Base-by-base conservation (phyloP, 2,329 filamentous ascomycete species). In the Scleromitrula shiraiana region DNA sequence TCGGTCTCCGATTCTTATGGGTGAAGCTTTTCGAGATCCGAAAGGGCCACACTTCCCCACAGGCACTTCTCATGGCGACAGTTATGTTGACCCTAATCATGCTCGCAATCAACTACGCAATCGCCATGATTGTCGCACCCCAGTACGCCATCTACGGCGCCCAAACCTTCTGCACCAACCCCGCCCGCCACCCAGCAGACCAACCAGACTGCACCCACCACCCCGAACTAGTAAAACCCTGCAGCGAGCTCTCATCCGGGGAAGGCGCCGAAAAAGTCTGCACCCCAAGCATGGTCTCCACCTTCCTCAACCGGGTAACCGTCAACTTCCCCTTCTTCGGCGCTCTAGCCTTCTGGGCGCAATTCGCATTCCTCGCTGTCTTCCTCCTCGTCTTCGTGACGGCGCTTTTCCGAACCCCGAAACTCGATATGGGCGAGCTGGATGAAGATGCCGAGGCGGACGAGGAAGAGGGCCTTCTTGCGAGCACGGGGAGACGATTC, bases 1-100 rank as follows among this genome's bases (percentile, higher is more conserved):
- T 96, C 50, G 93, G 93, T 38, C 95, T 98, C 60, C 86, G 93
- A 56, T 95, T 98, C 74, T 77, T 98, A 44, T 98, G 93, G 93
- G 75, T 98, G 58, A 84, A 79, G 50, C 81, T 98, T 61, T 97
- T 97, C 76, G 82, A 85, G 65, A 91, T 98, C 60, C 81, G 88
- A 60, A 88, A 85, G 62, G 88, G 89, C 23, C 82, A 90, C 57
- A 97, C 91, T 1, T 84, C 87, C 0, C 93, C 93, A 0, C 93
- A 97, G 65, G 93, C 91, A 1, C 75, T 98, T 6, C 78, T 98
- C 46, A 81, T 96, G 63, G 86, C 88, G 2, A 96, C 91, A 0
- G 88, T 94, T 9, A 81, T 98, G 72, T 75, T 98, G 39, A 91
- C 88, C 0, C 76, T 97, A 55, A 91, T 94, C 56, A 87, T 87